phyloP scores from a whole-genome alignment of 1,284 basidiomycete genomes.

The Lignosus rhinocerotis region DNA sequence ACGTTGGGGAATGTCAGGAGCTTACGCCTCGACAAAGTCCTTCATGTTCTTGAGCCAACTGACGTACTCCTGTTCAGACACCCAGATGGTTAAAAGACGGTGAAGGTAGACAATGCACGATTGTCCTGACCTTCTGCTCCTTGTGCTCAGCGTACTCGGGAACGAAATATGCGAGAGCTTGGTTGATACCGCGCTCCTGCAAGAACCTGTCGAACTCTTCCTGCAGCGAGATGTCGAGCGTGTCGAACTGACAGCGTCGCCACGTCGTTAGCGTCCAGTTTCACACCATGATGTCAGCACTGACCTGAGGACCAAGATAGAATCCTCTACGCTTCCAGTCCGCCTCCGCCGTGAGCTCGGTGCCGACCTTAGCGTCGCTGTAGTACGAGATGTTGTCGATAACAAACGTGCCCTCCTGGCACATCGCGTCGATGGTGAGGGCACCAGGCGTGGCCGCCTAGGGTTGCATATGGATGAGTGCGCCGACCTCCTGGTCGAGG shows the following conservation, averaged over 20 bases:
- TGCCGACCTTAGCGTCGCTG: conserved; percentile 70
- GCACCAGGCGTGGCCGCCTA: conserved; percentile 51
- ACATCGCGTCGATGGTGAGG: conserved; percentile 78
- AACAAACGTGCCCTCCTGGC: conserved; percentile 82
- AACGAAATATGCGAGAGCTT: conserved; percentile 78
- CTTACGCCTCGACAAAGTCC: conserved; percentile 68
- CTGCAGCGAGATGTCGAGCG: conserved; percentile 86
- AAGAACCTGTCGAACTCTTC: conserved; percentile 84
- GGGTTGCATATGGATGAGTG: not conserved
- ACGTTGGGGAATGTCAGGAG: not conserved
- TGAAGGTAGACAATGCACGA: not conserved
- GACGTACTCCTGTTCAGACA: conserved; percentile 77
- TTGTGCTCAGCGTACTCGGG: conserved; percentile 86
- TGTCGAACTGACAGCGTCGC: conserved; percentile 66
- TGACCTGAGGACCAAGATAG: conserved; percentile 89
- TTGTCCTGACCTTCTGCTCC: conserved; percentile 76
- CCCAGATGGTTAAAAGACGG: conserved; percentile 1
- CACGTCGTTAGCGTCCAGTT: not conserved
- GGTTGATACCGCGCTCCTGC: conserved; percentile 86
- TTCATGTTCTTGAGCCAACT: conserved; percentile 87
- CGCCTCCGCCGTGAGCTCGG: conserved; percentile 82
- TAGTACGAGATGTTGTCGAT: conserved; percentile 93
- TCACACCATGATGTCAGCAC: conserved; percentile 26
- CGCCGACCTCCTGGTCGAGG: not conserved
- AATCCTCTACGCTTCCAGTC: conserved; percentile 91